Conservation (phyloP, 2,329 filamentous ascomycete species). For the Talaromyces sp. region DNA sequence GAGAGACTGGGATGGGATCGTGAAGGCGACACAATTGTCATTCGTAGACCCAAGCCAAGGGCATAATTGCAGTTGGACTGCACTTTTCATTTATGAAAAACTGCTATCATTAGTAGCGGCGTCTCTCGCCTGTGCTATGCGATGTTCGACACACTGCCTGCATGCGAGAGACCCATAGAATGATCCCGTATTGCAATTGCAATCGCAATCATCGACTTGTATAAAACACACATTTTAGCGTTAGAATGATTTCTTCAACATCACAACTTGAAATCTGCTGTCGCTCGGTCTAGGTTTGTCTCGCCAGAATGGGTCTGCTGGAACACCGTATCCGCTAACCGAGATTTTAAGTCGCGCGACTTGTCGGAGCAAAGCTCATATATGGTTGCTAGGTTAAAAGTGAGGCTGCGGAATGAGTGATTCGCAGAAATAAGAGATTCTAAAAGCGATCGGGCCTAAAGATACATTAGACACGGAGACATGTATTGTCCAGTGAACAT, state of each 20-base stretch:
- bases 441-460: slow-evolving; percentile 60
- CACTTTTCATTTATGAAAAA: not conserved
- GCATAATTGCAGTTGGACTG: not conserved
- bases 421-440: slow-evolving; percentile 60
- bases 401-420: slow-evolving; percentile 67
- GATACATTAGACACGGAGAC: slow-evolving; percentile 2
- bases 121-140: not conserved
- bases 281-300: slow-evolving; percentile 64
- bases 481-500: not conserved
- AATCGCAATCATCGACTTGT: not conserved
- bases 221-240: not conserved
- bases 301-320: slow-evolving; percentile 48
- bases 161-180: not conserved
- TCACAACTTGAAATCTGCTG: slow-evolving; percentile 70
- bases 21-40: slow-evolving; percentile 67
- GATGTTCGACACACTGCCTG: not conserved
- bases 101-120: not conserved
- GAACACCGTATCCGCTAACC: slow-evolving; percentile 66
- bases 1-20: slow-evolving; percentile 82
- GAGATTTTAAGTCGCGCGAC: slow-evolving; percentile 63
- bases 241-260: not conserved
- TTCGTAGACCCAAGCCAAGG: slow-evolving; percentile 51
- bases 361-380: slow-evolving; percentile 87
- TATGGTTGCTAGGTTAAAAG: slow-evolving; percentile 86
- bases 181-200: too few relatives aligned